These are phyloP conservation scores for Emmonsiellopsis sp. DNA, from an alignment of 2,329 filamentous ascomycete species.

Conservation along the genomic window DNA sequence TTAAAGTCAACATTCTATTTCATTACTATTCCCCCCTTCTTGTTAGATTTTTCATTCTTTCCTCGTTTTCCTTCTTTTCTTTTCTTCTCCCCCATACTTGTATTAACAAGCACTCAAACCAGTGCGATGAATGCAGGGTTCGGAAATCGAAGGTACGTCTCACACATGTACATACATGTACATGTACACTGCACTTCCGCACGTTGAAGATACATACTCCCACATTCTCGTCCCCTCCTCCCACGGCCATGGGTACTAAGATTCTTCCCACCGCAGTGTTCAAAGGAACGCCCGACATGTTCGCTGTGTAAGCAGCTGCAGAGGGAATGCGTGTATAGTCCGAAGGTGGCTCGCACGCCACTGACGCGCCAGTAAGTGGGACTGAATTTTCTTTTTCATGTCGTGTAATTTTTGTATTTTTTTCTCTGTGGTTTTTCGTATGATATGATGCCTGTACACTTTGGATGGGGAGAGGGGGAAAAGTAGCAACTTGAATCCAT, in stretches of 20 bases:
- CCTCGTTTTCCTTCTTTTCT: background rate
- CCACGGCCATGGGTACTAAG: background rate
- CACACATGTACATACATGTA: too few species aligned
- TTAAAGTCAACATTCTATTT: background rate
- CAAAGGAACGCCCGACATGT: slow-evolving; percentile 21
- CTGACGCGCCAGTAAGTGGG: slow-evolving; percentile 30
- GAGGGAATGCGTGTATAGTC: slow-evolving; percentile 34
- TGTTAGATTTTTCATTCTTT: too few species aligned
- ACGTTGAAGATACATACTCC: too few species aligned
- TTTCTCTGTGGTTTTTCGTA: background rate
- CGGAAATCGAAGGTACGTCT: slow-evolving; percentile 3
- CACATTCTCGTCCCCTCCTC: too few species aligned
- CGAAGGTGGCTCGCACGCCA: slow-evolving; percentile 31
- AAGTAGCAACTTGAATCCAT: too few species aligned
- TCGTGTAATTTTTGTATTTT: background rate
- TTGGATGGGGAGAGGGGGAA: too few species aligned
- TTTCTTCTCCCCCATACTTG: background rate
- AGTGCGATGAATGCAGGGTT: slow-evolving; percentile 2
- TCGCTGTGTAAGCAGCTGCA: slow-evolving; percentile 31
- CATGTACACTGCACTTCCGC: background rate
- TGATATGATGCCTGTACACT: too few species aligned
- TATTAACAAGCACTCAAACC: background rate
- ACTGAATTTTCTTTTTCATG: too few species aligned
- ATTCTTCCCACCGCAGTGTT: background rate
- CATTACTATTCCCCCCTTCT: background rate